Evolutionary conservation across 768 basidiomycete genomes (phyloP).

Genomic region (Mycena pura): DNA sequence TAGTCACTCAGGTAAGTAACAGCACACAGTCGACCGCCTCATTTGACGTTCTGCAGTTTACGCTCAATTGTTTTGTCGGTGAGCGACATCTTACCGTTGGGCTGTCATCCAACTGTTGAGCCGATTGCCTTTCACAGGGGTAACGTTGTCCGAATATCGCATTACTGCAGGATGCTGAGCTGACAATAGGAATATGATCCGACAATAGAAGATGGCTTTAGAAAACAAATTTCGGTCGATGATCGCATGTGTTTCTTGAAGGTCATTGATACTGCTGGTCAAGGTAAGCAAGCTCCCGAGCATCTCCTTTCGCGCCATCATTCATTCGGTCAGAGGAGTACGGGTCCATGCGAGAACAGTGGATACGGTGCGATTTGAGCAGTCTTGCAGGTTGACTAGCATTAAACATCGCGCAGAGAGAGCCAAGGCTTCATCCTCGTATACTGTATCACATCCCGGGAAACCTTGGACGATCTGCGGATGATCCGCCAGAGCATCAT

Average conservation of each 20-base stretch:
- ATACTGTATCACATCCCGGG: too few species aligned
- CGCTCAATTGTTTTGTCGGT: constrained; percentile 95
- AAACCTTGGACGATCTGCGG: too few species aligned
- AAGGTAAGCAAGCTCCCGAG: too few species aligned
- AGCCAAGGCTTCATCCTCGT: too few species aligned
- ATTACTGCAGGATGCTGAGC: constrained; percentile 22
- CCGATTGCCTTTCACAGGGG: constrained; percentile 14
- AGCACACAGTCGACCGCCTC: constrained; percentile 19
- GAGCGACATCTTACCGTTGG: constrained; percentile 43
- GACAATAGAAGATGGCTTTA: constrained; percentile 97
- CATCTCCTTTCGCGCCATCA: too few species aligned
- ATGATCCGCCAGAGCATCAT: too few species aligned
- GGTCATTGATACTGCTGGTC: constrained; percentile 96
- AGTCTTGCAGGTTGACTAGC: too few species aligned
- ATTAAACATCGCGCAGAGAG: too few species aligned
- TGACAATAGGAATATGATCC: constrained; percentile 76
- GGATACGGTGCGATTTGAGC: too few species aligned
- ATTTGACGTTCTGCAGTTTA: constrained; percentile 64
- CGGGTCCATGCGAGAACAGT: too few species aligned
- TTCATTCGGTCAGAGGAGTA: too few species aligned
- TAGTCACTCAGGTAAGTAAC: constrained; percentile 84
- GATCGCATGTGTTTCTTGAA: constrained; percentile 95
- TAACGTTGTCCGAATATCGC: neutral
- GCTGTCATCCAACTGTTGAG: neutral
- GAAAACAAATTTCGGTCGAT: constrained; percentile 93